These are phyloP conservation scores for Calycina marina DNA, from an alignment of 2,329 filamentous ascomycete species.

Conservation along the genomic window DNA sequence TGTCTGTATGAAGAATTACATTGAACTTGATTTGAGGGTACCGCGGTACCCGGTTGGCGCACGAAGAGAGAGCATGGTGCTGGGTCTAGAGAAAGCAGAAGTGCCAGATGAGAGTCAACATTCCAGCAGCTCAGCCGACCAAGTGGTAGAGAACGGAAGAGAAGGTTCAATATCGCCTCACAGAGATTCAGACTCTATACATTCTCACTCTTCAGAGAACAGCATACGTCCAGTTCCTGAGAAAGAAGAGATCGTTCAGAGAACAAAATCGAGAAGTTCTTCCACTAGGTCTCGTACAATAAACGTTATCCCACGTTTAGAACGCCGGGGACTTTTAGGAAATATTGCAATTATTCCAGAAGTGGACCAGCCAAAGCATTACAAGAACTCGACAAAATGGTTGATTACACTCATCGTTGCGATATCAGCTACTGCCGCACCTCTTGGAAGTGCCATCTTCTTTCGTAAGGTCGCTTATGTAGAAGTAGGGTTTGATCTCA, in stretches of 20 bases:
- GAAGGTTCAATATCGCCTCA: no score
- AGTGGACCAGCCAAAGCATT: constrained; percentile 61
- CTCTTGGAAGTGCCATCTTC: constrained; percentile 73
- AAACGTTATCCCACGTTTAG: constrained; percentile 29
- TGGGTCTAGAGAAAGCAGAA: constrained; percentile 11
- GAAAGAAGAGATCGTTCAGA: constrained; percentile 1
- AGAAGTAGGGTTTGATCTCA: neutral
- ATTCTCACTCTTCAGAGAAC: constrained; percentile 9
- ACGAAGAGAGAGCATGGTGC: constrained; percentile 8
- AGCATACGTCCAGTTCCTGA: constrained; percentile 8
- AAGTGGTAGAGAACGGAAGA: constrained; percentile 4
- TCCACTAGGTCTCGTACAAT: constrained; percentile 26
- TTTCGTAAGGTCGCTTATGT: constrained; percentile 43
- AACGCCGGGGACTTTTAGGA: constrained; percentile 59
- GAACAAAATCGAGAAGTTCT: constrained; percentile 24
- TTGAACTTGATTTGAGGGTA: no score
- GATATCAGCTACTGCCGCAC: constrained; percentile 60
- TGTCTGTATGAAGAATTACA: no score
- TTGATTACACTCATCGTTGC: constrained; percentile 66
- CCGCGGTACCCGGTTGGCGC: no score
- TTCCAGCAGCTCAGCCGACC: no score
- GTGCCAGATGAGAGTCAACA: constrained; percentile 4
- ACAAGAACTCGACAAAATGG: constrained; percentile 67
- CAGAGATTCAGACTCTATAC: constrained; percentile 6
- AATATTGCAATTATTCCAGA: constrained; percentile 62